Conservation (phyloP, 2,329 filamentous ascomycete species). For the Penicillium sp. region DNA sequence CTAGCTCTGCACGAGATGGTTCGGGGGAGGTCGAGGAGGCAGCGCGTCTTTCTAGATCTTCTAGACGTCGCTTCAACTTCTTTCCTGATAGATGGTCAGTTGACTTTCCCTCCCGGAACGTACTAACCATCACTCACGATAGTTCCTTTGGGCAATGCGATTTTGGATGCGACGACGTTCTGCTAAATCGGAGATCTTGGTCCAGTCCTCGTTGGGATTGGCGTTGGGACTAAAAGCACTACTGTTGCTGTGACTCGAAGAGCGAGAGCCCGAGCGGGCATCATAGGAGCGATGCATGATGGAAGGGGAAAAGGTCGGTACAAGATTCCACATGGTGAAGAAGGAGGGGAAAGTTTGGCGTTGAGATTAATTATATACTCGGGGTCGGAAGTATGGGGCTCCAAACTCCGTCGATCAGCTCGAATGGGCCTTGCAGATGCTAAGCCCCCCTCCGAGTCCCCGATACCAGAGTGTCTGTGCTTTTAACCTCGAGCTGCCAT, state of each 20-base stretch:
- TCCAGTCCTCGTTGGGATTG: constrained; percentile 97
- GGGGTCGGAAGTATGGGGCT: constrained; percentile 17
- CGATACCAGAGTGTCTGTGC: constrained; percentile 17
- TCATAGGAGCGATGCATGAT: constrained; percentile 33
- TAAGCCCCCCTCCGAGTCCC: constrained; percentile 12
- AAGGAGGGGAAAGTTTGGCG: constrained; percentile 4
- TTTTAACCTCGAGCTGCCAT: constrained; percentile 20
- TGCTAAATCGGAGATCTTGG: constrained; percentile 94
- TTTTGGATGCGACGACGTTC: constrained; percentile 94
- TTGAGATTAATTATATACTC: constrained; percentile 26
- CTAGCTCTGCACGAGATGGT: constrained; percentile 51
- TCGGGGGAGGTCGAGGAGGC: constrained; percentile 58
- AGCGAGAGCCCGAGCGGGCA: constrained; percentile 47
- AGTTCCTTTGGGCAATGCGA: constrained; percentile 94
- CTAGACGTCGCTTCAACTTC: constrained; percentile 62
- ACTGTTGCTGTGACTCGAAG: constrained; percentile 69
- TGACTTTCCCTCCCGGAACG: background rate
- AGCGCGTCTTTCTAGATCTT: constrained; percentile 58
- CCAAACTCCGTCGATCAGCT: constrained; percentile 22
- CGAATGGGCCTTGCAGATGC: constrained; percentile 19
- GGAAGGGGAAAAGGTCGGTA: constrained; percentile 1
- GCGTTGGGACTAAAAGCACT: constrained; percentile 92
- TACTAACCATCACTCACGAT: constrained; percentile 58
- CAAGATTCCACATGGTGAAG: constrained; percentile 2
- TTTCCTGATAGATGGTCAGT: constrained; percentile 48